These are phyloP conservation scores for Xanthoceras sorbifolium DNA, from an alignment of 345 rosid genomes.

Conservation along the genomic window DNA sequence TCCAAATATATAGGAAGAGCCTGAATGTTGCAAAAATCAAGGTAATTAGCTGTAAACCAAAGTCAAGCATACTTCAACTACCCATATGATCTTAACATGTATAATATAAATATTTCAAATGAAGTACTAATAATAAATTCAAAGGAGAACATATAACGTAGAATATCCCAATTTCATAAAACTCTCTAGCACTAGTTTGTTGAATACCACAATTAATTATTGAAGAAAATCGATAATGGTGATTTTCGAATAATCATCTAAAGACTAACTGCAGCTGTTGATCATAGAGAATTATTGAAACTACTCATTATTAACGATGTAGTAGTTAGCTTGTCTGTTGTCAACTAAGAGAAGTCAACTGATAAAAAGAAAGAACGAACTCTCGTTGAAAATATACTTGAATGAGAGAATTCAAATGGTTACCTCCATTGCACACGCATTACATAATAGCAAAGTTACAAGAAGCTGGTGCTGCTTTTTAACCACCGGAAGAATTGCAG, in stretches of 20 bases:
- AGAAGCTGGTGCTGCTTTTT: constrained; percentile 96
- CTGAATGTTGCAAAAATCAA: constrained; percentile 43
- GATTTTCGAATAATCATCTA: too few species aligned
- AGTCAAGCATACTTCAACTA: constrained; percentile 4
- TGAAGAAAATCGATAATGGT: too few species aligned
- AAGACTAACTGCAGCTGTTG: too few species aligned
- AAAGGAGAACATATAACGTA: background rate
- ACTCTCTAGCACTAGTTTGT: too few species aligned
- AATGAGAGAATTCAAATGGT: background rate
- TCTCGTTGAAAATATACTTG: background rate
- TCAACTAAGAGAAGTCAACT: background rate
- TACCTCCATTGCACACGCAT: constrained; percentile 97
- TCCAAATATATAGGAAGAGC: constrained; percentile 94
- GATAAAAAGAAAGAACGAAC: background rate
- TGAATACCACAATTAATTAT: too few species aligned
- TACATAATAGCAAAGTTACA: constrained; percentile 86
- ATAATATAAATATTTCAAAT: too few species aligned
- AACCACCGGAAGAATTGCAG: constrained; percentile 83
- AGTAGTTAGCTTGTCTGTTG: background rate
- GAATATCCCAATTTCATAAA: background rate
- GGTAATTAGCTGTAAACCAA: constrained; percentile 9
- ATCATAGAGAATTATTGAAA: too few species aligned
- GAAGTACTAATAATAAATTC: background rate
- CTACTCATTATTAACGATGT: background rate
- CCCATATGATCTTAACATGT: background rate